These are phyloP conservation scores for Gleditsia sinensis DNA, from an alignment of 306 rosid genomes.

Conservation along the genomic window DNA sequence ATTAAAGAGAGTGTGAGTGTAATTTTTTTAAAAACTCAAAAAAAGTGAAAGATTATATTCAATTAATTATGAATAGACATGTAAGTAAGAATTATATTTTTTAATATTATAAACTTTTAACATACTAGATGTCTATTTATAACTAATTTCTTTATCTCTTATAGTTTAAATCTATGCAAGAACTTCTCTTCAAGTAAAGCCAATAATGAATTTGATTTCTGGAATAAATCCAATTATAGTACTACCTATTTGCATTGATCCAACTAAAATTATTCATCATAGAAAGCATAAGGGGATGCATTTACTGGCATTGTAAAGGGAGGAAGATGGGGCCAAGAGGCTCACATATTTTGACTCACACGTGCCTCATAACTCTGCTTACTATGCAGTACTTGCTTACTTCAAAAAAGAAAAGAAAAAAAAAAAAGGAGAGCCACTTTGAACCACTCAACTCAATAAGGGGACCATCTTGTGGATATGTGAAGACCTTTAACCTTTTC, in stretches of 20 bases:
- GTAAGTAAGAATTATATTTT: no score
- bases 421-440: constrained; percentile 38
- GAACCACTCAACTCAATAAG: constrained; percentile 32
- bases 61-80: no score
- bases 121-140: no score
- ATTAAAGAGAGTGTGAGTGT: no score
- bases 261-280: neutral
- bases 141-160: no score
- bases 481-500: constrained; percentile 34
- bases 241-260: neutral
- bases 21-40: no score
- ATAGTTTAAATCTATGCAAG: no score
- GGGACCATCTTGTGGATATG: constrained; percentile 39
- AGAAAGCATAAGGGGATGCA: constrained; percentile 9
- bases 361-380: constrained; percentile 30
- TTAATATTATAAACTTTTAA: no score
- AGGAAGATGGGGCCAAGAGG: constrained; percentile 12
- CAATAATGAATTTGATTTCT: constrained; percentile 2
- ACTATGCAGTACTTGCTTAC: constrained; percentile 35
- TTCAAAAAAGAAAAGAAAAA: constrained; percentile 10
- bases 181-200: neutral
- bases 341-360: constrained; percentile 43
- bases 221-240: neutral
- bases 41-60: no score
- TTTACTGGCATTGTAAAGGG: neutral